phyloP scores from a whole-genome alignment of 2,329 filamentous ascomycete species.

The Nemania diffusa region DNA sequence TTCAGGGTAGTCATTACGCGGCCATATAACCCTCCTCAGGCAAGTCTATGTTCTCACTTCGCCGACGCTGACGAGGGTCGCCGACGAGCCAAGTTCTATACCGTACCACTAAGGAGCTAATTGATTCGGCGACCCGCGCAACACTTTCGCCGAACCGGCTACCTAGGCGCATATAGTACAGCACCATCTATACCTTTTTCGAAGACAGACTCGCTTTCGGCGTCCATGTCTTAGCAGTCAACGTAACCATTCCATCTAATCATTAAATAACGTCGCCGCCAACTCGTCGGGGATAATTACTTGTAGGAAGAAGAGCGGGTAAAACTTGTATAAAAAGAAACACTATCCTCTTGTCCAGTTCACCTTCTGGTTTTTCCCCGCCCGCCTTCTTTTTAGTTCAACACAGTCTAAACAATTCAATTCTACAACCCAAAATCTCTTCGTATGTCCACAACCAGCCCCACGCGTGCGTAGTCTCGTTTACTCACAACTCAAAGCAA shows the following conservation, averaged over 20 bases:
- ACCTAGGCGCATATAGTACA: background rate
- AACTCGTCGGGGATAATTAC: conserved; percentile 25
- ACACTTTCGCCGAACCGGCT: conserved; percentile 16
- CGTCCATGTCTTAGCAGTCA: background rate
- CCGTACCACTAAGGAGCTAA: background rate
- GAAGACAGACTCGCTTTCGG: conserved; percentile 1
- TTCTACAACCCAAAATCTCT: background rate
- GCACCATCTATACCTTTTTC: background rate
- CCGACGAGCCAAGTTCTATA: conserved; percentile 13
- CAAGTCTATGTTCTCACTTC: too few species aligned
- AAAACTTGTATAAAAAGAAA: background rate
- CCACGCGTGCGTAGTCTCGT: background rate
- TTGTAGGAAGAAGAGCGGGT: background rate
- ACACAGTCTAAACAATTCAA: background rate
- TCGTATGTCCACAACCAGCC: background rate
- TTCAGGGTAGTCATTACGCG: background rate
- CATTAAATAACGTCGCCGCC: conserved; percentile 22
- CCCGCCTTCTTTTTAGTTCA: background rate
- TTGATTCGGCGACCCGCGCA: conserved; percentile 25
- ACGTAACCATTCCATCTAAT: too few species aligned
- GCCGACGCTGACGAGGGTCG: conserved; percentile 1
- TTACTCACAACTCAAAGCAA: background rate
- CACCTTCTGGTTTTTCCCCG: background rate
- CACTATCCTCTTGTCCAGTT: background rate
- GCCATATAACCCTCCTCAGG: background rate